A percentile compares a stretch with the other conserved stretches of the same genome.
Evolutionary conservation across 2,329 filamentous ascomycete species (phyloP).

Genomic region (Fusarium marasasianum): DNA sequence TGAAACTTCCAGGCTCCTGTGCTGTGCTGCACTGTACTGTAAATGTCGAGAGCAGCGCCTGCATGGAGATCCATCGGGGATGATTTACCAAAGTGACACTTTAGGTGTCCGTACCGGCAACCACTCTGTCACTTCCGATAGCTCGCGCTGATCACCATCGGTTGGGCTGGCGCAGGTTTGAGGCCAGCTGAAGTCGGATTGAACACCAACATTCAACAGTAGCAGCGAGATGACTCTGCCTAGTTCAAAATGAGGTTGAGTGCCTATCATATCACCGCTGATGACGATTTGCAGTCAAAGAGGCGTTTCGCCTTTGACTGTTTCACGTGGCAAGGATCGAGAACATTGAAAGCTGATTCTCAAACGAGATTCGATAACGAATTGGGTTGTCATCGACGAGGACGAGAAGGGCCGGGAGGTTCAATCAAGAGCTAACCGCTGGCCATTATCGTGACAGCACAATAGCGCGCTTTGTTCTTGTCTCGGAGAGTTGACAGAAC

Average conservation of each 20-base stretch:
- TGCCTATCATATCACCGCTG: neutral
- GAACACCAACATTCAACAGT: neutral
- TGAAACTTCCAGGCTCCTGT: constrained; percentile 2
- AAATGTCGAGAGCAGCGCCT: constrained; percentile 10
- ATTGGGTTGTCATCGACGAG: neutral
- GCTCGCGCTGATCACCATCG: constrained; percentile 31
- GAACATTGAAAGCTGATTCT: neutral
- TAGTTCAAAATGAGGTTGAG: neutral
- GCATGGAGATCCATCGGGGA: constrained; percentile 39
- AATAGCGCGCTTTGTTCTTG: neutral
- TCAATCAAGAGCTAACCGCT: neutral
- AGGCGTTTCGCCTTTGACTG: neutral
- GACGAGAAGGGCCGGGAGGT: neutral
- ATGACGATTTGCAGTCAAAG: neutral
- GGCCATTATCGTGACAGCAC: neutral
- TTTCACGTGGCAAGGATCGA: neutral
- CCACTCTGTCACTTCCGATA: constrained; percentile 36
- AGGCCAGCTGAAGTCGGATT: constrained; percentile 26
- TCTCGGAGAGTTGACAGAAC: neutral
- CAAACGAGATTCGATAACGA: neutral
- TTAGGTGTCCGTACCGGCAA: constrained; percentile 27
- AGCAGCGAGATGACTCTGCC: neutral
- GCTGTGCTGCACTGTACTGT: neutral
- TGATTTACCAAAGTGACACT: constrained; percentile 32
- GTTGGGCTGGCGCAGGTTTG: constrained; percentile 28